Conservation (phyloP, 106 monocot species). For the Alisma plantagoaquatica region DNA sequence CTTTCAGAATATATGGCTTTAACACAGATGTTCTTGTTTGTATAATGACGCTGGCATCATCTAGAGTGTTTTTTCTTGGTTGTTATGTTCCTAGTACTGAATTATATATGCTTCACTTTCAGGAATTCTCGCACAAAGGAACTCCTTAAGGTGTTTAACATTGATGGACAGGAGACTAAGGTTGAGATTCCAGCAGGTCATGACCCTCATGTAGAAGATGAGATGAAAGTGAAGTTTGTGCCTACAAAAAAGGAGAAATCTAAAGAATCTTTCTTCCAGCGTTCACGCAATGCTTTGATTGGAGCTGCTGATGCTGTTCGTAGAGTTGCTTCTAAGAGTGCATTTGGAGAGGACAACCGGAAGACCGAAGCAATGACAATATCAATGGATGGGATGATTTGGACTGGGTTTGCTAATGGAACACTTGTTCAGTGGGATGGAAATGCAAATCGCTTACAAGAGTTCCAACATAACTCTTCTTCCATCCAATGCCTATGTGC, state of each 20-base stretch:
- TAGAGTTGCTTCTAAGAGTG: conserved; percentile 76
- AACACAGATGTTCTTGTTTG: too few species aligned
- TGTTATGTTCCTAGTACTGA: too few species aligned
- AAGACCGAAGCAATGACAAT: conserved; percentile 60
- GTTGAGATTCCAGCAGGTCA: conserved; percentile 34
- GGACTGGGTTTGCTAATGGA: conserved; percentile 84
- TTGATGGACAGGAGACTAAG: conserved; percentile 77
- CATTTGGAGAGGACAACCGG: conserved; percentile 69
- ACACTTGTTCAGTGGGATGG: conserved; percentile 85
- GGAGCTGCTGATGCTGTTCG: conserved; percentile 94
- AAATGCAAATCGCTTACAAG: conserved; percentile 61
- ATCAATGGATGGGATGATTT: conserved; percentile 63
- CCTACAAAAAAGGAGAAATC: conserved; percentile 80
- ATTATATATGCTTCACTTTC: neutral
- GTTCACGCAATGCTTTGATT: conserved; percentile 83
- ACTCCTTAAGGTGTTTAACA: conserved; percentile 75
- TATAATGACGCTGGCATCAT: too few species aligned
- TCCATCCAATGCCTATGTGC: conserved; percentile 66
- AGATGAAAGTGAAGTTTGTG: conserved; percentile 58
- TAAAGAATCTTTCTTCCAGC: conserved; percentile 78
- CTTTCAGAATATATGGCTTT: too few species aligned
- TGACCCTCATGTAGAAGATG: conserved; percentile 61
- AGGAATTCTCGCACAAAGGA: conserved; percentile 95
- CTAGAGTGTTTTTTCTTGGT: too few species aligned
- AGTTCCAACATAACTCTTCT: conserved; percentile 53